Base-by-base conservation (phyloP, 2,329 filamentous ascomycete genomes). In the Rhynchosporium secalis region DNA sequence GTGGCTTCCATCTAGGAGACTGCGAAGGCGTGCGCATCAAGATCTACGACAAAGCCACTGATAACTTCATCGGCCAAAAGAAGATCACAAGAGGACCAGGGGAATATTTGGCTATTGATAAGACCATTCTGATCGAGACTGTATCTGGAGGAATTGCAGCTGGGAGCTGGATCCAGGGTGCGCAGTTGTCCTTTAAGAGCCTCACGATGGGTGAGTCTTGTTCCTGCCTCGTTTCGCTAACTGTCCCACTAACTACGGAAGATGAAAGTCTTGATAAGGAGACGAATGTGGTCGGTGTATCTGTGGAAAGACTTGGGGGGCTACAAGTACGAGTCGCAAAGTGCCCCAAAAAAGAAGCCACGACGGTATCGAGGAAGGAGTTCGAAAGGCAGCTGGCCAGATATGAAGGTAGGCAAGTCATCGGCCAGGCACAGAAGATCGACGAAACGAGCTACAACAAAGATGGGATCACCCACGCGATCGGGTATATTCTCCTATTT, bases 381-480 rank as follows among this genome's bases (percentile, higher is more conserved):
- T 46, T 46, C n/a, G 43, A 3, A 8, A 26, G n/a, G n/a, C n/a
- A 20, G 13, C 15, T 46, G 43, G n/a, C 13, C 4, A 46, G 43
- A 26, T 26, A 20, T 26, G n/a, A 46, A 26, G n/a, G 43, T 20
- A 43, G 15, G 12, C 43, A 46, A 26, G 15, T 46, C 9, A n/a
- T 26, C 7, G n/a, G 5, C 15, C 43, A 6, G 9, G 26, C 36
- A 43, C 3, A 10, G 15, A 52, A 52, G 43, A 41, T 63, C 29
- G 62, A 61, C 48, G 20, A 63, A 29, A 36, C 40, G n/a, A 54
- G 12, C 33, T 61, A 36, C 20, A 55, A 15, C 36, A 62, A 65
- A 33, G 6, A 52, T 31, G 60, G 63, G 4, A 61, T 65, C 28
- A 62, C 57, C 3, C 63, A 65, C 20, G 7, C 20, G 26, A 43